Evolutionary conservation across 345 rosid species (phyloP).

Genomic region (Sonneratia alba): DNA sequence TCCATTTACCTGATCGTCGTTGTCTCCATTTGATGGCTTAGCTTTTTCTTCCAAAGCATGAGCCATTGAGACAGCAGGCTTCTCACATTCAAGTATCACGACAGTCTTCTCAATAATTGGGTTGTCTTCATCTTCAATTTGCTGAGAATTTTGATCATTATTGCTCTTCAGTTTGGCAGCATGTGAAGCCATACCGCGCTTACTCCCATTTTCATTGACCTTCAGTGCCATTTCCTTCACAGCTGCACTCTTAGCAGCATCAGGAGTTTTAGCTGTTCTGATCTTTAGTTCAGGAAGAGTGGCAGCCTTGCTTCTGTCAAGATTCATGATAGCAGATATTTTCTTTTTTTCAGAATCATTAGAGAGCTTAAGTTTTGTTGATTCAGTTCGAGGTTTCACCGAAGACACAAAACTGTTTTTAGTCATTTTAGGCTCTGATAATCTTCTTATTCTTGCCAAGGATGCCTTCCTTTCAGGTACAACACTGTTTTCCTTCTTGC

Average conservation of each 20-base stretch:
- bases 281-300: constrained; percentile 75
- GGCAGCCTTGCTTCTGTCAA: constrained; percentile 67
- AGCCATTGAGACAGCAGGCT: constrained; percentile 24
- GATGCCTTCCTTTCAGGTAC: constrained; percentile 51
- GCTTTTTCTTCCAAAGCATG: constrained; percentile 28
- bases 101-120: constrained; percentile 60
- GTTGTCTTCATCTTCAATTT: constrained; percentile 45
- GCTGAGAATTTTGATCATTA: constrained; percentile 23
- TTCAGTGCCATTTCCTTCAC: constrained; percentile 23
- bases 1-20: constrained; percentile 20
- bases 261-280: constrained; percentile 32
- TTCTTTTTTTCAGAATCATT: constrained; percentile 55
- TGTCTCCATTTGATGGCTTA: constrained; percentile 18
- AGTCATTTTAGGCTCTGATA: constrained; percentile 65
- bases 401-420: constrained; percentile 32
- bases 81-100: constrained; percentile 54
- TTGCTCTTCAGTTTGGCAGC: constrained; percentile 23
- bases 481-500: constrained; percentile 32
- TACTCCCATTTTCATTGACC: constrained; percentile 19
- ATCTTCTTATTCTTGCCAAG: constrained; percentile 59
- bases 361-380: constrained; percentile 33
- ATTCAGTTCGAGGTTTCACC: constrained; percentile 37
- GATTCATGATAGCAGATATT: constrained; percentile 69
- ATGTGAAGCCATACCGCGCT: constrained; percentile 13
- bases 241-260: constrained; percentile 24